phyloP scores from a whole-genome alignment of 306 rosid species.

The Quercus mongolica region DNA sequence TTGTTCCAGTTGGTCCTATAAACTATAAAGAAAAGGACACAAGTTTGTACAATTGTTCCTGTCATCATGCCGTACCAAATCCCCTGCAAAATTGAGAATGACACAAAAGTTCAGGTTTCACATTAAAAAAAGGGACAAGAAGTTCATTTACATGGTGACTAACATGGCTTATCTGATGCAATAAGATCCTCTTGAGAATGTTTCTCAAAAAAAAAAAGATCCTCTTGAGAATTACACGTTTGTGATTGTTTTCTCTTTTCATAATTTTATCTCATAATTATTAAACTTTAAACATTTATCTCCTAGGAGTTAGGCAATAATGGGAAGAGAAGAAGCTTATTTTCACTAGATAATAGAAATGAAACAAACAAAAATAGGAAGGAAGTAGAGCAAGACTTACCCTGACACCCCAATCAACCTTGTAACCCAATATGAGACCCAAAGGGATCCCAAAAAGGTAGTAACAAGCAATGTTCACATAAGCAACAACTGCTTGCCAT shows the following conservation, averaged over 20 bases:
- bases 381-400: slow-evolving; percentile 25
- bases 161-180: background rate
- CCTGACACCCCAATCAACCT: slow-evolving; percentile 41
- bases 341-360: background rate
- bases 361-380: background rate
- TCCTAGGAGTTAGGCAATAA: too few relatives aligned
- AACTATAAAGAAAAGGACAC: slow-evolving; percentile 49
- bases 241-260: too few relatives aligned
- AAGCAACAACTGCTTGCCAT: slow-evolving; percentile 75
- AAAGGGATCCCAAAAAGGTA: slow-evolving; percentile 71
- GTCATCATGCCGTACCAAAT: slow-evolving; percentile 71
- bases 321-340: too few relatives aligned
- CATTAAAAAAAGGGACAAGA: too few relatives aligned
- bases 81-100: slow-evolving; percentile 40
- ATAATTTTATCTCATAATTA: too few relatives aligned
- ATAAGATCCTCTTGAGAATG: background rate
- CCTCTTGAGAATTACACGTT: too few relatives aligned
- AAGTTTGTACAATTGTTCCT: slow-evolving; percentile 69
- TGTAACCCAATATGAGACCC: slow-evolving; percentile 60
- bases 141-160: background rate
- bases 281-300: too few relatives aligned
- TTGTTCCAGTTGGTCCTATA: slow-evolving; percentile 65
- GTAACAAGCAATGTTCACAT: slow-evolving; percentile 68
- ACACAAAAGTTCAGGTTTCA: background rate
- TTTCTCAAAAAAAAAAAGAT: too few relatives aligned